phyloP scores from a whole-genome alignment of 176 grass and related monocot genomes.

The Hordeum marinum region DNA sequence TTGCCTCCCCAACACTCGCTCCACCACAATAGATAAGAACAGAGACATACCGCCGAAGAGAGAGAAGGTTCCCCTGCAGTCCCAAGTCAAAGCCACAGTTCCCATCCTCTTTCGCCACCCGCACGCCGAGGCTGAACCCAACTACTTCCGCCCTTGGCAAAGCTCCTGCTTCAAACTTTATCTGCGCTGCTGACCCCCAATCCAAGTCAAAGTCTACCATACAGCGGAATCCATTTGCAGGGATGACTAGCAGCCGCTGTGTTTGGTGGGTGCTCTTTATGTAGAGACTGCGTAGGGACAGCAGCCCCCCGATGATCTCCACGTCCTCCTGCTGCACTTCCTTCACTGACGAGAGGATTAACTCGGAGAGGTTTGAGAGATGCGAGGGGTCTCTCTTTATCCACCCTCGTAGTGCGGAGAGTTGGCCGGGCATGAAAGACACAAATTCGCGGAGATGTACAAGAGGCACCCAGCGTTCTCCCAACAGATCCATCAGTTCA shows the following conservation, averaged over 20 bases:
- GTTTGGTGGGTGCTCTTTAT: background rate
- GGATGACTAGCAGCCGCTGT: background rate
- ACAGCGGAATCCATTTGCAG: background rate
- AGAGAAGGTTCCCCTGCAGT: no score
- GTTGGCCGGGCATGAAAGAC: rapidly evolving
- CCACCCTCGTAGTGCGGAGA: background rate
- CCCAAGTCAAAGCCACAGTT: no score
- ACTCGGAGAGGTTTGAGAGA: no score
- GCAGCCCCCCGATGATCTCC: background rate
- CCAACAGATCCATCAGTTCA: background rate
- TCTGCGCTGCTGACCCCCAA: background rate
- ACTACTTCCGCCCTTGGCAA: no score
- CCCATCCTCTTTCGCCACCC: no score
- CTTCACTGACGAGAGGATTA: background rate
- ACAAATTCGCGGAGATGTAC: background rate
- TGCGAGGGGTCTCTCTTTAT: background rate
- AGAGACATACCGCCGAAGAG: no score
- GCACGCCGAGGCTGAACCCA: no score
- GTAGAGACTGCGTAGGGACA: rapidly evolving
- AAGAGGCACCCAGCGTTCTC: background rate
- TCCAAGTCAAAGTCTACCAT: rapidly evolving
- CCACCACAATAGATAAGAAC: no score
- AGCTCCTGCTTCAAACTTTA: no score
- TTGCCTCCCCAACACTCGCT: no score
- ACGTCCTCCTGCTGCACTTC: background rate